Percentiles rank a stretch among this genome's conserved stretches.
Evolutionary conservation across 208 protist genomes (phyloP).

Genomic region (Leishmania major): DNA sequence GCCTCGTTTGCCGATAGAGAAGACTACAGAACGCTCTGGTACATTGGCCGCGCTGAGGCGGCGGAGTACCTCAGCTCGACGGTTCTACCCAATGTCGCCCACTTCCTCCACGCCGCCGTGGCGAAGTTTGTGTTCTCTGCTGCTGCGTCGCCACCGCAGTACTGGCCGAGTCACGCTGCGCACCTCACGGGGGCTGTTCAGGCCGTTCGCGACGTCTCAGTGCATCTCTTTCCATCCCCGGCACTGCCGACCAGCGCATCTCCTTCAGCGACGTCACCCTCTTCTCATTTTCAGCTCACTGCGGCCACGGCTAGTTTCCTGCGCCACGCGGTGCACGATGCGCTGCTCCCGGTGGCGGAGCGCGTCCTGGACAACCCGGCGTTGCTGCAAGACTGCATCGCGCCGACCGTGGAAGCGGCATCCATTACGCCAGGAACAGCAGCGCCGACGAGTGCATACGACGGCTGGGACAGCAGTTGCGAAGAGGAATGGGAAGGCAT

Average conservation of each 20-base stretch:
- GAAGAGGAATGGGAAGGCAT: constrained; percentile 17
- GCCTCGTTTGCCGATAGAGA: not conserved
- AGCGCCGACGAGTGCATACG: not conserved
- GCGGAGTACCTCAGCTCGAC: constrained; percentile 2
- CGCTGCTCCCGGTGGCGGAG: constrained; percentile 25
- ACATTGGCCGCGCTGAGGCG: constrained; percentile 1
- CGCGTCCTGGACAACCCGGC: constrained; percentile 21
- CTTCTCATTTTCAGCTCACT: not conserved
- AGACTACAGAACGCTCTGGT: not conserved
- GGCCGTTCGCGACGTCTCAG: not conserved
- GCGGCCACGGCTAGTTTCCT: constrained; percentile 6
- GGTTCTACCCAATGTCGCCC: not conserved
- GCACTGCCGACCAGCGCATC: not conserved
- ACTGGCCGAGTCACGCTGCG: not conserved
- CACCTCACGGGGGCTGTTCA: not conserved
- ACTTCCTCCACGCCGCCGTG: not conserved
- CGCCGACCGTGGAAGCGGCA: no score
- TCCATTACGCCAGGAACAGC: not conserved
- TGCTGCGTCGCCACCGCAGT: not conserved
- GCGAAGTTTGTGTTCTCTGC: not conserved
- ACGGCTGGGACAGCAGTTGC: constrained; percentile 14
- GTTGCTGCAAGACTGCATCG: not conserved
- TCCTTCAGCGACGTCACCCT: not conserved
- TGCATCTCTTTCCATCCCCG: not conserved
- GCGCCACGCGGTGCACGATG: constrained; percentile 21